Base-by-base conservation (phyloP, 345 rosid genomes). In the Excoecaria cochinchinensis region DNA sequence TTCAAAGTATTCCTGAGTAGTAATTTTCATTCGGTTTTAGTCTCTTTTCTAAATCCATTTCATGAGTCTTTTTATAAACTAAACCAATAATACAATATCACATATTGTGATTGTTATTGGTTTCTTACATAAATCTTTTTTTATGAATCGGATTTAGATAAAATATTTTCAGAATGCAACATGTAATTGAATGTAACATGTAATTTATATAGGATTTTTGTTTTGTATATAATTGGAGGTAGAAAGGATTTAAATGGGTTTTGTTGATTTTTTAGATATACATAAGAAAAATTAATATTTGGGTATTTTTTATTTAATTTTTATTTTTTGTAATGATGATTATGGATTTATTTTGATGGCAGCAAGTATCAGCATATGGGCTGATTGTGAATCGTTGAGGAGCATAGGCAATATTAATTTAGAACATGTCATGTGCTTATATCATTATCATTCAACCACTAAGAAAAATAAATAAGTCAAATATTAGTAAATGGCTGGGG, bases 1-100 rank as follows among this genome's bases (percentile, higher is more conserved):
- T 90, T n/a, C 85, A 84, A 65, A 90, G 91, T 67, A 90, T 90
- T 67, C 91, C 94, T 11, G 94, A 90, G 68, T 81, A 90, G 68
- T 81, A 73, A 75, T 12, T n/a, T 19, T 16, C 5, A 55, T 8
- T 31, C 31, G 48, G 10, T 44, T 6, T 44, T 8, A 19, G 5
- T 15, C 5, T 55, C n/a, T n/a, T 55, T 55, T 51, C 55, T 51
- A 14, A 11, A 11, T 1, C 3, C n/a, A 3, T 55, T 1, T 55
- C n/a, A n/a, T n/a, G n/a, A n/a, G n/a, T n/a, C n/a, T n/a, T n/a
- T n/a, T n/a, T n/a, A n/a, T n/a, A n/a, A n/a, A n/a, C n/a, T n/a
- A 16, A 2, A 55, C 3, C 5, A 1, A 55, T 21, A 5, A 16
- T 3, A 6, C 5, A 55, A 10, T 2, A 31, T 31, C 31, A 31